Evolutionary conservation across 73 alveolate genomes (phyloP), one percentile per base, ranked within the genome.

Genomic region (Stentor coeruleus): DNA sequence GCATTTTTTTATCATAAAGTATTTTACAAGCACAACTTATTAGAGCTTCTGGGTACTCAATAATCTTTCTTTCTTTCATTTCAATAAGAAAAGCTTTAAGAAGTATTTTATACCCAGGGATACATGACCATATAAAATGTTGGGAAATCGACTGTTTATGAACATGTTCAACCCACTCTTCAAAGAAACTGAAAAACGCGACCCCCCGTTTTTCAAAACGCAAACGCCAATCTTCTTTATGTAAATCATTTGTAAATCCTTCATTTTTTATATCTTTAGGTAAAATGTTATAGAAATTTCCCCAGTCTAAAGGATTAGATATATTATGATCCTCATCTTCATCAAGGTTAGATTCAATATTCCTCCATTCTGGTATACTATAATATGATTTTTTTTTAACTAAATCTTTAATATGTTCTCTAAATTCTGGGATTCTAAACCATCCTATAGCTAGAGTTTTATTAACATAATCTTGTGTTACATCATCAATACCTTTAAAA

Each of bases 361-460:
- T 57, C 28, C 73, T n/a, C 2, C 73, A 57, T 57, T 57, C 73
- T 57, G 15, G 35, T 1, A 57, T 57, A 20, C 35, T n/a, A 31
- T 57, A 57, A 57, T 20, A 57, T 20, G 73, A 57, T 57, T 57
- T 57, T 57, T 31, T n/a, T 2, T 31, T 57, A n/a, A 57, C 15
- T 1, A n/a, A 57, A 31, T 57, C 73, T 31, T 20, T 57, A n/a
- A 57, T 57, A 20, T n/a, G 15, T 57, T 57, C 28, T 57, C 73
- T 57, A 57, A 57, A 57, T 57, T 57, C 73, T 20, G 73, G 73
- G 28, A 57, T 57, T 57, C 73, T n/a, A 31, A 57, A 57, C 73
- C 73, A 57, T 20, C 35, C 73, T 2, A 20, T 57, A n/a, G 28
- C 73, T 1, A 57, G 73, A 2, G 28, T 57, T n/a, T 31, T 20